A percentile compares a stretch with the other conserved stretches of the same genome.
phyloP scores from a whole-genome alignment of 2,329 filamentous ascomycete genomes.

The Penicillium crustosum region DNA sequence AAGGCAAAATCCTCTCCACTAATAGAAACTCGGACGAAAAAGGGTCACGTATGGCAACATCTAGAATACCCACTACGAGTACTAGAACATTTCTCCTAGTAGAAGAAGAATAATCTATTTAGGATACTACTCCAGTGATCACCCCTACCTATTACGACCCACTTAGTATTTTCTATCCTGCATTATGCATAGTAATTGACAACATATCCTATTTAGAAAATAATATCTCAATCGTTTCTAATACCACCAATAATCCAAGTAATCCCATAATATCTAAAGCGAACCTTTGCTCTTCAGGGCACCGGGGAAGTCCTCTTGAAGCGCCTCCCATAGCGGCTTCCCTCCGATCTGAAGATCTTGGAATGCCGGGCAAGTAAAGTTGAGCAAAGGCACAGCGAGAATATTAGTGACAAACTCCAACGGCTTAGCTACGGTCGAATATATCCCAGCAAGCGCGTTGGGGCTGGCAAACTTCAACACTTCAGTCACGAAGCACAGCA shows the following conservation, averaged over 20 bases:
- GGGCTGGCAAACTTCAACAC: conserved; percentile 36
- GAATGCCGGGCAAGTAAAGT: conserved; percentile 35
- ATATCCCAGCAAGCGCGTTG: conserved; percentile 32
- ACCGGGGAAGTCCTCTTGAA: conserved; percentile 32
- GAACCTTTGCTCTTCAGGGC: conserved; percentile 26
- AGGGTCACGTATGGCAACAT: no score
- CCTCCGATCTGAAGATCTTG: conserved; percentile 33
- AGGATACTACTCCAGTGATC: no score
- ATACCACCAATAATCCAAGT: neutral
- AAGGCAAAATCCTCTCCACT: no score
- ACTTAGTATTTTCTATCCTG: no score
- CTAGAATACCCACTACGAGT: no score
- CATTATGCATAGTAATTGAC: no score
- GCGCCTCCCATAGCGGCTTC: conserved; percentile 31
- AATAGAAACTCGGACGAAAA: no score
- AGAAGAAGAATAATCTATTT: no score
- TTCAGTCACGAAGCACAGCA: conserved; percentile 42
- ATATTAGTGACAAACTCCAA: conserved; percentile 32
- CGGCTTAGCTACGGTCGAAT: conserved; percentile 30
- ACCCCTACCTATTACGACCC: no score
- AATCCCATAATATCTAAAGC: conserved; percentile 1
- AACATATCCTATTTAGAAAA: neutral
- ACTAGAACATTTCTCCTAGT: no score
- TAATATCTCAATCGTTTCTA: neutral
- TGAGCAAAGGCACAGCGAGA: conserved; percentile 29